Percentiles rank a stretch among this genome's conserved stretches.
phyloP scores from a whole-genome alignment of 148 eudicot species.

The Rhododendron griersonianum region DNA sequence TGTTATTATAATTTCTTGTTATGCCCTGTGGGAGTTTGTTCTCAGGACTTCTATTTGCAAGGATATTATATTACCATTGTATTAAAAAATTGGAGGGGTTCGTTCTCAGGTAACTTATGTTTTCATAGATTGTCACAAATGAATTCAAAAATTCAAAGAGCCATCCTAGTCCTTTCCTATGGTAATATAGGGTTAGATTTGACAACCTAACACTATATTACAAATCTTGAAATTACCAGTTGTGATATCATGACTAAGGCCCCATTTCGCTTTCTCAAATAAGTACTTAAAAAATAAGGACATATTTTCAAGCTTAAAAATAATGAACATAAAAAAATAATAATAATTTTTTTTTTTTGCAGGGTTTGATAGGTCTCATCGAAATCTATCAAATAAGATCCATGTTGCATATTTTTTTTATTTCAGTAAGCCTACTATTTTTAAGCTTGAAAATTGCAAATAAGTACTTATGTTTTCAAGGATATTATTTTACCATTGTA shows the following conservation, averaged over 20 bases:
- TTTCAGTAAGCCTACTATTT: too few relatives aligned
- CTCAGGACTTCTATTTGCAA: background rate
- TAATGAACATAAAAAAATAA: too few relatives aligned
- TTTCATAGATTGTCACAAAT: too few relatives aligned
- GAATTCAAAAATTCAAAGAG: background rate
- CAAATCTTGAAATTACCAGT: background rate
- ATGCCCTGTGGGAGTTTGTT: background rate
- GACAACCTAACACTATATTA: background rate
- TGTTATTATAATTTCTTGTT: background rate
- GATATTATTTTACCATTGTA: background rate
- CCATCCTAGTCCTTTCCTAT: background rate
- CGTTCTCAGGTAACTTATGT: too few relatives aligned
- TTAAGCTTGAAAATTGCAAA: too few relatives aligned
- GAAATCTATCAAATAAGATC: too few relatives aligned
- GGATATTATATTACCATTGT: background rate
- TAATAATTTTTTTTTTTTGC: too few relatives aligned
- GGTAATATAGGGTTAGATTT: background rate
- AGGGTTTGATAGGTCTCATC: too few relatives aligned
- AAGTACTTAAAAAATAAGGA: too few relatives aligned
- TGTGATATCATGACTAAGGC: slow-evolving; percentile 48
- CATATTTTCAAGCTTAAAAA: too few relatives aligned
- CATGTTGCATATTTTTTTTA: too few relatives aligned
- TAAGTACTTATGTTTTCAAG: background rate
- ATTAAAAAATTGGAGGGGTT: background rate
- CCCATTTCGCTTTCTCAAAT: too few relatives aligned